Conservation (phyloP, 139 green algal genomes). For the Desmodesmus armatus region DNA sequence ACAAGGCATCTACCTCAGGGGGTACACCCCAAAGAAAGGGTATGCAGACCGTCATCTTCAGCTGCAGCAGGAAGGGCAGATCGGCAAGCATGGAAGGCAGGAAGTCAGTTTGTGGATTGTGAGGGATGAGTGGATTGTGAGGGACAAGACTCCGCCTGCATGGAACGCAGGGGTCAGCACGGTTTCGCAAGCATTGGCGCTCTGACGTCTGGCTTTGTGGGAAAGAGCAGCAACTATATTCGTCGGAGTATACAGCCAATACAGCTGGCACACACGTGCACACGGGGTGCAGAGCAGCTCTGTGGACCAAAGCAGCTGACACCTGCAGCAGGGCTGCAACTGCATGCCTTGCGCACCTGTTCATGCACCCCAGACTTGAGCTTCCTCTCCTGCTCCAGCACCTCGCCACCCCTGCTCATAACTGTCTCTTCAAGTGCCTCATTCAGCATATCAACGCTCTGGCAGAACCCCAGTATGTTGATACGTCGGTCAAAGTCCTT, state of each 20-base stretch:
- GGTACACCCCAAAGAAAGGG: slow-evolving; percentile 36
- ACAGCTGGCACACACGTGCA: neutral
- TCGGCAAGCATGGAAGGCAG: neutral
- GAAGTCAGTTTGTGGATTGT: neutral
- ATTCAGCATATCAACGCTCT: slow-evolving; percentile 22
- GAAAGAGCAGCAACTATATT: too few species aligned
- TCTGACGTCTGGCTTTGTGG: too few species aligned
- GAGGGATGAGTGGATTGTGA: too few species aligned
- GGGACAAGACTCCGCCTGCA: too few species aligned
- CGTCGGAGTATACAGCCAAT: neutral
- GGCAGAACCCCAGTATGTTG: slow-evolving; percentile 40
- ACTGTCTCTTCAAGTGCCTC: slow-evolving; percentile 33
- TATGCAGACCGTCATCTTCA: slow-evolving; percentile 31
- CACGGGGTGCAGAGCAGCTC: neutral
- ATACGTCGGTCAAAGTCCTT: slow-evolving; percentile 4
- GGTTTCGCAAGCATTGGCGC: too few species aligned
- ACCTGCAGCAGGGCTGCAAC: neutral
- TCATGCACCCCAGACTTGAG: slow-evolving; percentile 16
- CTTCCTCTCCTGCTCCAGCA: slow-evolving; percentile 20
- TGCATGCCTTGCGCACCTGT: neutral
- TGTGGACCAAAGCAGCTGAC: neutral
- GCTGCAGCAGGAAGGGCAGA: too few species aligned
- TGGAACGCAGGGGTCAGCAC: too few species aligned
- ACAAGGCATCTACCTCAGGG: slow-evolving; percentile 17
- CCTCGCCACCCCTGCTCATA: slow-evolving; percentile 8